Evolutionary conservation across 441 rosid genomes (phyloP).

Genomic region (Jatropha multifida): DNA sequence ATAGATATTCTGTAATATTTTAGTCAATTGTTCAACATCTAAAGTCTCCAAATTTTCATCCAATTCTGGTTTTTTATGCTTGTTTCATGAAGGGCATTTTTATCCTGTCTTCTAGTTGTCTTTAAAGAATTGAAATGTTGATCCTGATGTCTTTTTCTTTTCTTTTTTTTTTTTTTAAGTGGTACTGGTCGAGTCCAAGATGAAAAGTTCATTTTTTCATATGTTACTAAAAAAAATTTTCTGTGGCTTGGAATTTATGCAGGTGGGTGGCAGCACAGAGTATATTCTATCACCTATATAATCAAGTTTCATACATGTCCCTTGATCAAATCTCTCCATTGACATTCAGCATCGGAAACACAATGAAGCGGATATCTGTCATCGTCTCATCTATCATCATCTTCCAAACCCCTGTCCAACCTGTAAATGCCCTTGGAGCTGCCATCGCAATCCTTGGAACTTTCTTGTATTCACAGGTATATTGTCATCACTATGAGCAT

Average conservation of each 20-base stretch:
- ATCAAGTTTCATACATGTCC: constrained; percentile 96
- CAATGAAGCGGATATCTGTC: constrained; percentile 89
- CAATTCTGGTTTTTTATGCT: neutral
- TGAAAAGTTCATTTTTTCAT: neutral
- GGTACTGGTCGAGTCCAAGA: neutral
- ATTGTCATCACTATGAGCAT: constrained; percentile 9
- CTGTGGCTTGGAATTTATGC: constrained; percentile 34
- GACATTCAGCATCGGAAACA: constrained; percentile 90
- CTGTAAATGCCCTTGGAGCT: constrained; percentile 87
- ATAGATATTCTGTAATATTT: neutral
- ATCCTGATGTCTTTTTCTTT: constrained; percentile 2
- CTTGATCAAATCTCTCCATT: constrained; percentile 86
- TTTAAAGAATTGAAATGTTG: neutral
- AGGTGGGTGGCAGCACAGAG: constrained; percentile 98
- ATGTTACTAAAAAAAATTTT: constrained; percentile 19
- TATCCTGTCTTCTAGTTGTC: neutral
- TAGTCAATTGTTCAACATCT: constrained; percentile 5
- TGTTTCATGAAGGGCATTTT: neutral
- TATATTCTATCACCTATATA: constrained; percentile 88
- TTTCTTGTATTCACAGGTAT: constrained; percentile 90
- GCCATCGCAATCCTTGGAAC: constrained; percentile 91
- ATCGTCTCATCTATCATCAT: constrained; percentile 88
- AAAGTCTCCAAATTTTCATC: neutral
- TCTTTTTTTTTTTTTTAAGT: neutral
- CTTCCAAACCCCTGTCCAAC: constrained; percentile 79